Evolutionary conservation across 371 early-diverging fungal genomes (phyloP), one percentile per base, ranked within the genome.

Genomic region (Mucor plumbeus): DNA sequence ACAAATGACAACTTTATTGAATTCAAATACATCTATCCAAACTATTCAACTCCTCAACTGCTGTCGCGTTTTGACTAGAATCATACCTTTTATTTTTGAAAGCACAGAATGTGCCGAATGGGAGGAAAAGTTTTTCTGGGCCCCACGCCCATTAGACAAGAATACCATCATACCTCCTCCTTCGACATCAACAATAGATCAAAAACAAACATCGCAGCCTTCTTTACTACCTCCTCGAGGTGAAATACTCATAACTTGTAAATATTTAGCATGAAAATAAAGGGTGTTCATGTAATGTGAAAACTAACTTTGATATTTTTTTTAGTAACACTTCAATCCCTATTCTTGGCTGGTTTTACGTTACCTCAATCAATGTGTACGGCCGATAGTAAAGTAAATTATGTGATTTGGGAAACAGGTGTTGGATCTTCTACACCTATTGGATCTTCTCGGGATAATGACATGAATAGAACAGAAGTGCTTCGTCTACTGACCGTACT

Each of bases 81-180:
- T 94, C 38, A 73, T 94, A 38, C 94, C 94, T 14, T 93, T 85
- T 70, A 72, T 91, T 8, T 94, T 90, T 68, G 94, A 94, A 70
- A 72, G 80, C 5, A 83, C 84, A 11, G 85, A 83, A 26, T 71
- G 77, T 5, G 67, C 66, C 55, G 70, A 75, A 10, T 80, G 87
- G 68, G 93, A 92, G 65, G 81, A 86, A 0, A 76, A 72, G 38
- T 77, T 89, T 44, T 88, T 93, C 68, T 92, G 73, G 73, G 64
- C 69, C 5, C 66, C 69, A 19, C 56, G 61, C 17, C n/a, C 44
- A 21, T 50, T 57, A 2, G 62, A 62, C 33, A 63, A 66, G 41
- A 33, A 56, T 21, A 21, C 48, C 17, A 50, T 26, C 11, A 11
- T 50, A 10, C 50, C 50, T 10, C 11, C 21, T 21, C 21, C 50